phyloP scores from a whole-genome alignment of 192 early-diverging fungal species.

The Funneliformis mosseae region DNA sequence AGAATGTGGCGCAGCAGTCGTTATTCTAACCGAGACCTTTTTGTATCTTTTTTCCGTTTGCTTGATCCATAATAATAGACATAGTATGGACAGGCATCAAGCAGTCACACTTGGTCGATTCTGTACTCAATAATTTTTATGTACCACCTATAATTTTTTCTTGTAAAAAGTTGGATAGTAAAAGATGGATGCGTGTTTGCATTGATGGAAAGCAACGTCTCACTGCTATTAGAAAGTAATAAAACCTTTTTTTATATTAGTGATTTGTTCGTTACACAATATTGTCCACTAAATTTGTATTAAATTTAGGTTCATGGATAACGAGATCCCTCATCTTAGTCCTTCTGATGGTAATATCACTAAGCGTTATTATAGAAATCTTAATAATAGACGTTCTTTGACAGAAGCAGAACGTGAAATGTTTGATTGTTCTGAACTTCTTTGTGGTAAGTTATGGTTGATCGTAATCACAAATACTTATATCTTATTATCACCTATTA shows the following conservation, averaged over 20 bases:
- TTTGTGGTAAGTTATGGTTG: conserved; percentile 28
- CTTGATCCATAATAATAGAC: neutral
- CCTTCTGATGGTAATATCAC: conserved; percentile 20
- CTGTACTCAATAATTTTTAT: conserved; percentile 40
- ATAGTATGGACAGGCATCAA: conserved; percentile 30
- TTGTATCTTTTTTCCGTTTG: neutral
- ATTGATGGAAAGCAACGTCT: conserved; percentile 43
- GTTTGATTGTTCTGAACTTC: conserved; percentile 35
- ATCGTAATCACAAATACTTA: neutral
- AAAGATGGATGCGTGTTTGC: conserved; percentile 32
- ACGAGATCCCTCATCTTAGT: conserved; percentile 38
- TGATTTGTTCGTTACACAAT: neutral
- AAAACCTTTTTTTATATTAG: neutral
- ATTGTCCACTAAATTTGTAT: neutral
- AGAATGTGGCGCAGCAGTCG: neutral
- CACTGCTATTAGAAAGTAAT: conserved; percentile 39
- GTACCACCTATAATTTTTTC: conserved; percentile 38
- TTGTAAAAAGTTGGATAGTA: conserved; percentile 22
- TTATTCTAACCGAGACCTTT: neutral
- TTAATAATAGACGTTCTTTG: conserved; percentile 19
- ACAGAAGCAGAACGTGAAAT: conserved; percentile 17
- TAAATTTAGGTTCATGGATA: conserved; percentile 38
- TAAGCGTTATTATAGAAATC: conserved; percentile 26
- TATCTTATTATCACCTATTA: neutral
- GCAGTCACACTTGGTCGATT: conserved; percentile 37